Evolutionary conservation across 495 filamentous ascomycete species (phyloP).

Genomic region (Alectoria sarmentosa): DNA sequence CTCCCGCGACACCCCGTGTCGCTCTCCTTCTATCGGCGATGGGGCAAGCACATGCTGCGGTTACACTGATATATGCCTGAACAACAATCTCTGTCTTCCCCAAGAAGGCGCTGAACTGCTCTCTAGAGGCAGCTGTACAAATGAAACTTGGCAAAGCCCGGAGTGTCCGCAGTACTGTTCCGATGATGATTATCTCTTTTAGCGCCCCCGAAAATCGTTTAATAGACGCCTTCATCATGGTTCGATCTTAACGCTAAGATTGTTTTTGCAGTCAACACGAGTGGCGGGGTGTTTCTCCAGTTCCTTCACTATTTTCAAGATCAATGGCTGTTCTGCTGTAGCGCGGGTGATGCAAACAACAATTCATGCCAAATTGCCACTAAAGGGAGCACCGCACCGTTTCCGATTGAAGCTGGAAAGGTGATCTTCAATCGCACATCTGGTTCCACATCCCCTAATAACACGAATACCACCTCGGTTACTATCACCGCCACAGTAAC

Average conservation of each 20-base stretch:
- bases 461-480: background rate
- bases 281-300: background rate
- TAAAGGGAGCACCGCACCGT: conserved; percentile 1
- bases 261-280: background rate
- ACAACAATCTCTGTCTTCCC: background rate
- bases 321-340: background rate
- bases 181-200: background rate
- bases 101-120: background rate
- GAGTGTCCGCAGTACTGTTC: background rate
- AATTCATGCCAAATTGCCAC: background rate
- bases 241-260: background rate
- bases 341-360: too few species aligned
- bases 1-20: background rate
- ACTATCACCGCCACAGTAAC: background rate
- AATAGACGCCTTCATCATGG: background rate
- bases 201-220: background rate
- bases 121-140: background rate
- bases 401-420: background rate
- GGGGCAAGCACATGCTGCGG: conserved; percentile 8
- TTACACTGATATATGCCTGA: background rate
- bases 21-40: background rate
- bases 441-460: background rate
- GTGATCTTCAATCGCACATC: conserved; percentile 9
- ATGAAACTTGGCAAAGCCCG: background rate
- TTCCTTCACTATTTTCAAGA: background rate